Conservation (phyloP, 257 asterid species). For the Nyctanthes arbortristis region DNA sequence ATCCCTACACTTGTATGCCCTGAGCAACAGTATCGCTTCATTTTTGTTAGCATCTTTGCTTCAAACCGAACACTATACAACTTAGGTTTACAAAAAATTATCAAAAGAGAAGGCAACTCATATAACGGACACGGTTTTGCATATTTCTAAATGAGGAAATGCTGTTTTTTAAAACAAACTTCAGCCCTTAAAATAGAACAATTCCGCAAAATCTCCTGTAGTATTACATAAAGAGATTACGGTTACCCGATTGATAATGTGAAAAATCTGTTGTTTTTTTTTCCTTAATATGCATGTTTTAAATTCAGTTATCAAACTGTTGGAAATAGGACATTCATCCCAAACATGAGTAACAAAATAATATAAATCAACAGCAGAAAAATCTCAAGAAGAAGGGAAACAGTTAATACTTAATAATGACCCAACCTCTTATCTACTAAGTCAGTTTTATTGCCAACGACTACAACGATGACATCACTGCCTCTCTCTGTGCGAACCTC, state of each 20-base stretch:
- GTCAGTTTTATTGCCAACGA: conserved; percentile 93
- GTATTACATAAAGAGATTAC: not conserved
- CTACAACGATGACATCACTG: conserved; percentile 82
- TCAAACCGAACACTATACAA: not conserved
- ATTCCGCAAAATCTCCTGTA: not conserved
- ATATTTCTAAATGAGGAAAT: not conserved
- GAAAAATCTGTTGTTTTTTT: not conserved
- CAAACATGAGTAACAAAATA: not conserved
- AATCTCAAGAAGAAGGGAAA: conserved; percentile 11
- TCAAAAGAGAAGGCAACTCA: not conserved
- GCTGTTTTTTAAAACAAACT: not conserved
- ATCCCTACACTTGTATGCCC: not conserved
- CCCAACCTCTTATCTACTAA: conserved; percentile 82
- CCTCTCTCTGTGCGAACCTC: conserved; percentile 96
- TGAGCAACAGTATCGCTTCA: not conserved
- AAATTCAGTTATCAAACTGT: not conserved
- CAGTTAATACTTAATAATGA: not conserved
- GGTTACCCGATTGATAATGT: not conserved
- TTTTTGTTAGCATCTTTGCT: not conserved
- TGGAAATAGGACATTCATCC: not conserved
- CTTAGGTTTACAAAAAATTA: not conserved
- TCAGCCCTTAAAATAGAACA: not conserved
- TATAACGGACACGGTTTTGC: not conserved
- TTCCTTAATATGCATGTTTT: not conserved
- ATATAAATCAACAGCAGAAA: not conserved